phyloP scores from a whole-genome alignment of 768 basidiomycete species.

The Punctularia strigosozonata region DNA sequence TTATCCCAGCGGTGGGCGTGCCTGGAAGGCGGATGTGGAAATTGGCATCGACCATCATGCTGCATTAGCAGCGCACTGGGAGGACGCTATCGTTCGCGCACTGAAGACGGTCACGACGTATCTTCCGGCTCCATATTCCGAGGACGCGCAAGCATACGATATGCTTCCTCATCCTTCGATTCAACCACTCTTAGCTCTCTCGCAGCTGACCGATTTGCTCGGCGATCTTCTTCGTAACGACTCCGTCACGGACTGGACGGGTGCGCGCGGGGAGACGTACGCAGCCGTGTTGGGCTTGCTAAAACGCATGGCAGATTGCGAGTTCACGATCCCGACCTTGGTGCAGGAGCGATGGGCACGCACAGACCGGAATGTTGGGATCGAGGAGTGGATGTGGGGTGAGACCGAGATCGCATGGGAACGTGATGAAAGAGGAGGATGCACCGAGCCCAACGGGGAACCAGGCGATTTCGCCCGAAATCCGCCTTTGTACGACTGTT shows the following conservation, averaged over 20 bases:
- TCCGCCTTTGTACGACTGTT: conserved; percentile 35
- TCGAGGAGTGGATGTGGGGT: conserved; percentile 38
- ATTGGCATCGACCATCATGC: conserved; percentile 1
- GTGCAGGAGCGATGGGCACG: conserved; percentile 25
- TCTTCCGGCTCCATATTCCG: conserved; percentile 34
- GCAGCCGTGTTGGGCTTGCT: conserved; percentile 36
- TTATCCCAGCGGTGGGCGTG: neutral
- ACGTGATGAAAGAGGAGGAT: conserved; percentile 7
- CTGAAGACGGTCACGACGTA: conserved; percentile 27
- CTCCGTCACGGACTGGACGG: conserved; percentile 42
- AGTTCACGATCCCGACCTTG: conserved; percentile 35
- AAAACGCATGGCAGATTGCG: conserved; percentile 37
- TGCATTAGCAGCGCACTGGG: conserved; percentile 22
- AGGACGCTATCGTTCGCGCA: conserved; percentile 26
- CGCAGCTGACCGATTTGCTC: conserved; percentile 34
- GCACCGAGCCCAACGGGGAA: neutral
- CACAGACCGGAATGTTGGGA: conserved; percentile 24
- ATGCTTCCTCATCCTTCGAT: conserved; percentile 37
- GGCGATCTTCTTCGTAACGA: conserved; percentile 40
- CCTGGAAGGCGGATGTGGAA: neutral
- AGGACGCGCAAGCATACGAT: conserved; percentile 31
- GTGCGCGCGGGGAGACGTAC: conserved; percentile 32
- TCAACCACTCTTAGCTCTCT: conserved; percentile 27
- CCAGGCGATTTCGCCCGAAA: conserved; percentile 16
- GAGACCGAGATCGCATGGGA: conserved; percentile 32